Evolutionary conservation across 352 stramenopile genomes (phyloP), one percentile per base, ranked within the genome.

Genomic region (Globisporangium lucens): DNA sequence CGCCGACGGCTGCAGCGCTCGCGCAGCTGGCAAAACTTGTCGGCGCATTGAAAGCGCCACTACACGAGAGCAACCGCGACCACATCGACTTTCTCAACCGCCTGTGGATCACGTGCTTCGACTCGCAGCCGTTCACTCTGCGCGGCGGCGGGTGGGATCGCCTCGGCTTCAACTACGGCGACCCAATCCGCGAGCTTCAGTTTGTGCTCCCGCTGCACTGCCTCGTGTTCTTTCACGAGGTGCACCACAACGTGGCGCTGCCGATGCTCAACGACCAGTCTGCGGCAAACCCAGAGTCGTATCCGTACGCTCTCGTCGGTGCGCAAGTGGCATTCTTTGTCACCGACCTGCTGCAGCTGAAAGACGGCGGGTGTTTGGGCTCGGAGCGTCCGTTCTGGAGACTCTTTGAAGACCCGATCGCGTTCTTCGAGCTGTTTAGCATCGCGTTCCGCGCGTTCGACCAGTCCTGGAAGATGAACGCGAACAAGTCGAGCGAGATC

Each of bases 341-440:
- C 9, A 73, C 83, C 0, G 84, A 95, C 30, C 65, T 93, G 63
- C 69, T 95, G 49, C 84, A 95, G 66, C 73, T 95, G 9, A 80
- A 78, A 60, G 85, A 92, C 47, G 87, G 87, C 8, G 79, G 75
- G 4, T 95, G 86, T 61, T 67, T 95, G 20, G 87, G 86, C 9
- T 78, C 76, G 0, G 87, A 93, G 69, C 82, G 86, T 8, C 83
- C 86, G 29, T 95, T 94, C 67, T 95, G 87, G 87, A 84, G 82
- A 8, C 73, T 94, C 1, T 95, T 95, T 72, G 87, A 95, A 60
- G 87, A 95, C 71, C 84, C 87, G 0, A 87, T 94, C 41, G 85
- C 81, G 3, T 91, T 94, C 66, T 93, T 83, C 56, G 87, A 95
- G 68, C 76, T 95, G 10, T 95, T 88, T 55, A 87, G 81, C 47